Base-by-base conservation (phyloP, 306 rosid species). In the Lathyrus sativus region DNA sequence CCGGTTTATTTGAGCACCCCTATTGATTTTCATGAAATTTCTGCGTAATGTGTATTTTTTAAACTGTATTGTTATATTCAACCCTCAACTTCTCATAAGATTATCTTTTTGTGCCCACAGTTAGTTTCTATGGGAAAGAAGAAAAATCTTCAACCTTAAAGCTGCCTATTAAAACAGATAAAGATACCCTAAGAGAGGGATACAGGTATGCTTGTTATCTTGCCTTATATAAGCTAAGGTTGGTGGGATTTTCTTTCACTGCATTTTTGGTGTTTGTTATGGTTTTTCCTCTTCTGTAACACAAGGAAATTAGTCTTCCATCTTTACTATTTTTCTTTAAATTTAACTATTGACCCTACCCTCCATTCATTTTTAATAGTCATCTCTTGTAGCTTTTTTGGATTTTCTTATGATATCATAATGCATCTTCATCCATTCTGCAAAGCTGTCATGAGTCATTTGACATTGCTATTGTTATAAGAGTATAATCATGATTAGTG, bases 171-270 rank as follows among this genome's bases (percentile, higher is more conserved):
- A 93, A 90, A 84, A 90, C 97, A 18, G 99, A 93, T 84, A 83
- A 85, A 69, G 99, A 93, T 78, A 88, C 99, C 3, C 76, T 90
- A 49, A 84, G 95, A 74, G 99, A 93, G 73, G 96, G 97, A 70
- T 87, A 90, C 71, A 81, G 96, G 98, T 90, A 72, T 3, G 76
- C 68, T 59, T 35, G 4, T 22, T 70, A 39, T 72, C 43, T 61
- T 63, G 37, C 17, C 11, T 11, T 56, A 18, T 58, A 11, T 62
- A 28, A 28, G 48, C 68, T 74, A 50, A 59, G 37, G 3, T 39
- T 31, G 12, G 38, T 38, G 24, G 42, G 19, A 42, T 4, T 71
- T 61, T 72, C 29, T 13, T 76, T 60, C 5, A 65, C 41, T 56
- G 44, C 55, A 53, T 51, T 51, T 37, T 35, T 35, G 10, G 48